Evolutionary conservation across 306 rosid species (phyloP).

Genomic region (Lathyrus tuberosus): DNA sequence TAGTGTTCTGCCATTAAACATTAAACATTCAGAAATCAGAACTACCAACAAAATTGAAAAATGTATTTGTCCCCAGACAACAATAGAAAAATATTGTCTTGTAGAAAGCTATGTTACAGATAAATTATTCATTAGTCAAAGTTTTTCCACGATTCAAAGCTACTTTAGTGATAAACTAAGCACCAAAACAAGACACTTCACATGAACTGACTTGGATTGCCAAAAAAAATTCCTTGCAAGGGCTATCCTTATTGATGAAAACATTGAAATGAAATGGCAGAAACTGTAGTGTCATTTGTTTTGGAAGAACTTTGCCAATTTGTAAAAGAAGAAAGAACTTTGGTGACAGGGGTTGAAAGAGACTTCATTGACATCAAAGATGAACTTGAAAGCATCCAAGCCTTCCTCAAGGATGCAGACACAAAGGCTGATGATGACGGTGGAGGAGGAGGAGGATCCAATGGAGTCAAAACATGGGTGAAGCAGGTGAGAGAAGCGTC

Average conservation of each 20-base stretch:
- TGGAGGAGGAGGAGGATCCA: neutral
- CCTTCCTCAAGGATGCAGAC: conserved; percentile 23
- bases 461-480: conserved; percentile 10
- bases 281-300: neutral
- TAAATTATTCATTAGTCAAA: neutral
- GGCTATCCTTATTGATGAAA: neutral
- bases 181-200: neutral
- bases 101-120: neutral
- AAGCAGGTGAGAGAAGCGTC: neutral
- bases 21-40: too few species aligned
- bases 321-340: neutral
- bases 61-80: too few species aligned
- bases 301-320: neutral
- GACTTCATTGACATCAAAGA: conserved; percentile 5
- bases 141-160: neutral
- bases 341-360: neutral
- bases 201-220: neutral
- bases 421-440: neutral
- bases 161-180: too few species aligned
- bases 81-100: neutral
- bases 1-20: too few species aligned
- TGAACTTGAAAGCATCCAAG: conserved; percentile 2
- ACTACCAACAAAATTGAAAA: too few species aligned
- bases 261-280: conserved; percentile 7
- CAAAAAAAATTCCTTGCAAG: neutral